Conservation (phyloP, 148 eudicot species). For the Gaultheria prostrata region DNA sequence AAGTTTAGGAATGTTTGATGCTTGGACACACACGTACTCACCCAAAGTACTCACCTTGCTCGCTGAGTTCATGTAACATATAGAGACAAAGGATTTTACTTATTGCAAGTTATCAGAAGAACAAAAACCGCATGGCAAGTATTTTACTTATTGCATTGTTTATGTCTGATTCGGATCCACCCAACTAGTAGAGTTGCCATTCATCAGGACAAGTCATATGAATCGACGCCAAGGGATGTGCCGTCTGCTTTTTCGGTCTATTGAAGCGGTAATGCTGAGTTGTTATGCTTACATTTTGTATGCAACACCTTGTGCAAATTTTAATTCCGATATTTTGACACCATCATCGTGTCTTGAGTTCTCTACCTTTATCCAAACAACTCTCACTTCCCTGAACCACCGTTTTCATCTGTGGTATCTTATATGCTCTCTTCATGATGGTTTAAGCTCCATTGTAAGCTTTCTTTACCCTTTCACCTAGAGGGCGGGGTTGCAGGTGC, state of each 20-base stretch:
- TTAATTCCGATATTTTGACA: not conserved
- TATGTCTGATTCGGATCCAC: slow-evolving; percentile 60
- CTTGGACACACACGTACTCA: too few relatives aligned
- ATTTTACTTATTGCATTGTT: not conserved
- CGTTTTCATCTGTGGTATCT: not conserved
- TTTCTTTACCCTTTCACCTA: not conserved
- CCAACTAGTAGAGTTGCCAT: slow-evolving; percentile 95
- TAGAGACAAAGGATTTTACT: too few relatives aligned
- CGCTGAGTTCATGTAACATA: too few relatives aligned
- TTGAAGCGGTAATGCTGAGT: slow-evolving; percentile 61
- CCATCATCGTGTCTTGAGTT: not conserved
- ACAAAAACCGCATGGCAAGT: too few relatives aligned
- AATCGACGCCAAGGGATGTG: slow-evolving; percentile 99
- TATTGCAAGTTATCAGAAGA: too few relatives aligned
- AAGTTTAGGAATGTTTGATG: too few relatives aligned
- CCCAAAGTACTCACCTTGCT: too few relatives aligned
- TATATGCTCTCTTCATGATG: not conserved
- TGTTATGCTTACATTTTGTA: not conserved
- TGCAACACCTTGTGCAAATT: not conserved
- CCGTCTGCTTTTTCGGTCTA: slow-evolving; percentile 80
- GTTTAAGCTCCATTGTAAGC: not conserved
- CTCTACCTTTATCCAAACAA: not conserved
- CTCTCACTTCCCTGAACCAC: not conserved
- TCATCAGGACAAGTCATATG: slow-evolving; percentile 87
- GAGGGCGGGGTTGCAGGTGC: not conserved